Percentiles rank a stretch among this genome's conserved stretches.
Evolutionary conservation across 2,329 filamentous ascomycete species (phyloP).

Genomic region (Nemania sp.): DNA sequence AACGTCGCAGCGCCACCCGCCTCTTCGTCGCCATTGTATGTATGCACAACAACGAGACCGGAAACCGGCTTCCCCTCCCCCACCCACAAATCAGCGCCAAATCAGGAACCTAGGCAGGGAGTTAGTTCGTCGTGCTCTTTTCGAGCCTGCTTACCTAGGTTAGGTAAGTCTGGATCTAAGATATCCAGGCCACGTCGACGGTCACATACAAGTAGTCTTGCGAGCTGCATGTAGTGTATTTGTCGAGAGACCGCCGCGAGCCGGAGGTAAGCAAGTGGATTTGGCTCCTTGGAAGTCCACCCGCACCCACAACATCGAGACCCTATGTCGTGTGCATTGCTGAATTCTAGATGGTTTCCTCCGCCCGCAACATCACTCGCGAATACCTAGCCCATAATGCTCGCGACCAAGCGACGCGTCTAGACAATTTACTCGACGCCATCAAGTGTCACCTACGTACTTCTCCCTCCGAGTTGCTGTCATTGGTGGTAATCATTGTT

Average conservation of each 20-base stretch:
- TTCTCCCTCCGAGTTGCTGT: no score
- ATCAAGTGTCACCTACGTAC: no score
- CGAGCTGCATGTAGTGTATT: constrained; percentile 24
- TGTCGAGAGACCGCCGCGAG: constrained; percentile 22
- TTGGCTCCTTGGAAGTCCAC: constrained; percentile 16
- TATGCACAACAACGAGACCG: not conserved
- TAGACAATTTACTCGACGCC: constrained; percentile 2
- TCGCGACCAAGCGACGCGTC: not conserved
- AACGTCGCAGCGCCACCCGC: constrained; percentile 4
- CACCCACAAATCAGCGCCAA: not conserved
- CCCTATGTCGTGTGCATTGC: constrained; percentile 3
- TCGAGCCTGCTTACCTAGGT: not conserved
- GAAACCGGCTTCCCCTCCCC: not conserved
- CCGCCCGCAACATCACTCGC: constrained; percentile 18
- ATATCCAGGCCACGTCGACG: constrained; percentile 22
- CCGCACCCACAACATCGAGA: constrained; percentile 10
- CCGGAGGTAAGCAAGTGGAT: constrained; percentile 26
- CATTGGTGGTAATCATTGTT: no score
- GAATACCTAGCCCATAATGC: not conserved
- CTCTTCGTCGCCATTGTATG: not conserved
- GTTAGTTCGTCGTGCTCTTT: not conserved
- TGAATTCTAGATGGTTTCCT: constrained; percentile 10
- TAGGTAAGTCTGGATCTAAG: not conserved
- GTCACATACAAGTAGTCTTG: constrained; percentile 21
- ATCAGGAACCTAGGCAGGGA: not conserved